A percentile compares a stretch with the other conserved stretches of the same genome.
These are phyloP conservation scores for Amphibolis antarctica DNA, from an alignment of 106 monocot genomes.

Conservation along the genomic window DNA sequence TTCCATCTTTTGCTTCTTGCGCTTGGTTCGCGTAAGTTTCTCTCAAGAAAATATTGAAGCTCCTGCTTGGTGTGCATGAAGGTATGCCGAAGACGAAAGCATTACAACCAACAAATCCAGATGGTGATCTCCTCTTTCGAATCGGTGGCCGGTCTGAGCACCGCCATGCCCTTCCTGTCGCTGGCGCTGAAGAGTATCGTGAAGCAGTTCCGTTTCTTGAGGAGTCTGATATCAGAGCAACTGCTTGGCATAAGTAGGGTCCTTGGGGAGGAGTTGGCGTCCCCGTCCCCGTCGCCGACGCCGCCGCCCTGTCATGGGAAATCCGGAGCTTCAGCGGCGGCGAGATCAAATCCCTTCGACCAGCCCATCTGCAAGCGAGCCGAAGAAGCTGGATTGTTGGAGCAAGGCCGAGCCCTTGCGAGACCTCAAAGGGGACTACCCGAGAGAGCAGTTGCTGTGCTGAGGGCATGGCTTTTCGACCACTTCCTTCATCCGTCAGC, in stretches of 20 bases:
- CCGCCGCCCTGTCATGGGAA: not conserved
- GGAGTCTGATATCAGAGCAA: slow-evolving; percentile 29
- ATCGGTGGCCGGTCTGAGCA: slow-evolving; percentile 60
- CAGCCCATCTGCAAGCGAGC: slow-evolving; percentile 2
- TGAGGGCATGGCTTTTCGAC: slow-evolving; percentile 85
- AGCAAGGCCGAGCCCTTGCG: slow-evolving; percentile 37
- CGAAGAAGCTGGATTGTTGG: not conserved
- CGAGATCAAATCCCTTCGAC: slow-evolving; percentile 1
- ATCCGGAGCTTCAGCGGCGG: not conserved
- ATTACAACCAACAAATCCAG: slow-evolving; percentile 18
- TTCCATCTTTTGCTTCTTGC: too few species aligned
- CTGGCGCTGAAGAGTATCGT: slow-evolving; percentile 47
- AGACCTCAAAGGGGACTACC: slow-evolving; percentile 85
- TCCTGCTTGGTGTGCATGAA: not conserved
- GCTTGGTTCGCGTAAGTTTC: too few species aligned
- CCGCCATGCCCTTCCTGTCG: slow-evolving; percentile 51
- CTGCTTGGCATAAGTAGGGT: not conserved
- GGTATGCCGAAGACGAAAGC: slow-evolving; percentile 18
- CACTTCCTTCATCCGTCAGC: slow-evolving; percentile 93
- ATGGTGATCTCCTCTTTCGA: slow-evolving; percentile 51
- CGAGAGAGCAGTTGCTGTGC: slow-evolving; percentile 65
- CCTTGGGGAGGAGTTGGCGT: slow-evolving; percentile 1
- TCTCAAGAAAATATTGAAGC: not conserved
- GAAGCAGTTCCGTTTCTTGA: slow-evolving; percentile 56
- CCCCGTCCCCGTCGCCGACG: not conserved